Conservation (phyloP, 2,329 filamentous ascomycete species). For the Onygenales sp. region DNA sequence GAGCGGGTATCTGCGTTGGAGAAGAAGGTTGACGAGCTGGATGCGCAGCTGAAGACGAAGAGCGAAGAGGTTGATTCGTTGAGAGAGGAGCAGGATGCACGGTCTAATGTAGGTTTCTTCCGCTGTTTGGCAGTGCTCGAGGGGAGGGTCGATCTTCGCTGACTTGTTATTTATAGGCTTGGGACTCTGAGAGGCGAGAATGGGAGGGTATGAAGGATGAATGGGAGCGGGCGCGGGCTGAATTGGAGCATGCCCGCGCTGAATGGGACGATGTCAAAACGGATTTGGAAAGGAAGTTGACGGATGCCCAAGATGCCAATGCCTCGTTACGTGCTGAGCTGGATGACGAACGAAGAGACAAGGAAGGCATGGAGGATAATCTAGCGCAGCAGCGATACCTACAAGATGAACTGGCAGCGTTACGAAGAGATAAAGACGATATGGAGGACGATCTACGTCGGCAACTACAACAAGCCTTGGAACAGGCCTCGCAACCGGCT, state of each 20-base stretch:
- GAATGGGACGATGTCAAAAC: constrained; percentile 52
- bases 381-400: not conserved
- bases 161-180: constrained; percentile 26
- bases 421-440: constrained; percentile 19
- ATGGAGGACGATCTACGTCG: constrained; percentile 56
- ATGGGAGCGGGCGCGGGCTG: constrained; percentile 50
- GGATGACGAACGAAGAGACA: constrained; percentile 57
- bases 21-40: constrained; percentile 62
- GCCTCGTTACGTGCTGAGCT: constrained; percentile 71
- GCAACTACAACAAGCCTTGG: constrained; percentile 42
- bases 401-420: not conserved
- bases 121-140: not conserved
- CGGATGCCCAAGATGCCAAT: constrained; percentile 67
- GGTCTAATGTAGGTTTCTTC: constrained; percentile 31
- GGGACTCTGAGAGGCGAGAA: constrained; percentile 58
- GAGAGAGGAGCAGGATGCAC: constrained; percentile 49
- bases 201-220: constrained; percentile 50
- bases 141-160: not conserved
- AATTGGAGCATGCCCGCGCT: constrained; percentile 54
- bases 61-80: constrained; percentile 58
- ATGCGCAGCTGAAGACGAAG: constrained; percentile 58
- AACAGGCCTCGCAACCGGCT: not conserved
- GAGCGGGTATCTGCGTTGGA: constrained; percentile 65
- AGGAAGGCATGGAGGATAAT: too few relatives aligned
- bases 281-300: constrained; percentile 63